Evolutionary conservation across 1,139 yeast genomes (phyloP).

Genomic region (Yarrowia galli): DNA sequence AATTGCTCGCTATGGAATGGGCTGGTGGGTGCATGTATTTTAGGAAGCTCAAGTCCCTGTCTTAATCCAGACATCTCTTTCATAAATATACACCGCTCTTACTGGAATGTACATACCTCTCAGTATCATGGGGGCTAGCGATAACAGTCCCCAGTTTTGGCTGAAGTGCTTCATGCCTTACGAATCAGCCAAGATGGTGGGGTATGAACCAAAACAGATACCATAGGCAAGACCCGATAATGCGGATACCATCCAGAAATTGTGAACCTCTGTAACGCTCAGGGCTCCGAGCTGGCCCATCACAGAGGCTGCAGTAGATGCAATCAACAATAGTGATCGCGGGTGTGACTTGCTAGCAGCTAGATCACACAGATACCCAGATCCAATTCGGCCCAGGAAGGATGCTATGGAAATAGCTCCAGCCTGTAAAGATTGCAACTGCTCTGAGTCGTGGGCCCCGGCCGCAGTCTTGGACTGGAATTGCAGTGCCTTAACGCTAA

Average conservation of each 20-base stretch:
- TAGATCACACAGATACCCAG: constrained; percentile 69
- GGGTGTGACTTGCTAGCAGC: constrained; percentile 38
- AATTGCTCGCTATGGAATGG: too few species aligned
- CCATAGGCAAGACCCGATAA: constrained; percentile 77
- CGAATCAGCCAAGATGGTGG: constrained; percentile 74
- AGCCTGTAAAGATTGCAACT: constrained; percentile 62
- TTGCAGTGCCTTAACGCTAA: constrained; percentile 61
- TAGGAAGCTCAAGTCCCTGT: too few species aligned
- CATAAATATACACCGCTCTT: too few species aligned
- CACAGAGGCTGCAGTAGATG: constrained; percentile 57
- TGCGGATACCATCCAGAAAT: constrained; percentile 59
- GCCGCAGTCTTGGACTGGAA: constrained; percentile 50
- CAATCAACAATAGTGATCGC: constrained; percentile 58
- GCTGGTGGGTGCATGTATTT: too few species aligned
- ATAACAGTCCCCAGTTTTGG: constrained; percentile 75
- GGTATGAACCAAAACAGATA: constrained; percentile 75
- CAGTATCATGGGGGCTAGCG: constrained; percentile 51
- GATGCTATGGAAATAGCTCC: constrained; percentile 69
- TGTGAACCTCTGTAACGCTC: constrained; percentile 49
- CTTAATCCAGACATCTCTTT: too few species aligned
- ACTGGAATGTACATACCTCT: too few species aligned
- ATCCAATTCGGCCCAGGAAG: constrained; percentile 66
- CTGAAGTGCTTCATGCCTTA: constrained; percentile 75
- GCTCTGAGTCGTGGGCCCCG: constrained; percentile 41
- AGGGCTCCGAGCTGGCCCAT: constrained; percentile 46